Evolutionary conservation across 1,284 basidiomycete species (phyloP).

Genomic region (Ustilago sp.): DNA sequence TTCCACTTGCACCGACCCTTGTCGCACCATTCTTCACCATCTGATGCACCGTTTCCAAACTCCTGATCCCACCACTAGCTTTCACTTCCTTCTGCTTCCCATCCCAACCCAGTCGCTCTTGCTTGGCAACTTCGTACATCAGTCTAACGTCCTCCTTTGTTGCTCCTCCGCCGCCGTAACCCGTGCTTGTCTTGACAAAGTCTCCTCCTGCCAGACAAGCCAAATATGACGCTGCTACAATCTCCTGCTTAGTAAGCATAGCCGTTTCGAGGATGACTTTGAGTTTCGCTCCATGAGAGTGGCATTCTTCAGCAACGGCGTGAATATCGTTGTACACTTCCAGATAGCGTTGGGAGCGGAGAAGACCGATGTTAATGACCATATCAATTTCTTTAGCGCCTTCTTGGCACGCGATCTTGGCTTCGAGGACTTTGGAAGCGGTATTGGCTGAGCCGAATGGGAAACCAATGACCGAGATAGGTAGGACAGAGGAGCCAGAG

Average conservation of each 20-base stretch:
- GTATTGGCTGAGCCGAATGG: conserved; percentile 54
- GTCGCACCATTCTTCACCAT: conserved; percentile 61
- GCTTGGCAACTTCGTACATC: conserved; percentile 54
- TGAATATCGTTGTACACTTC: conserved; percentile 53
- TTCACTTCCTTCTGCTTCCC: conserved; percentile 50
- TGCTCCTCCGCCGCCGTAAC: conserved; percentile 61
- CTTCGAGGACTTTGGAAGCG: conserved; percentile 53
- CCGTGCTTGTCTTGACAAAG: conserved; percentile 66
- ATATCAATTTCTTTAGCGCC: conserved; percentile 65
- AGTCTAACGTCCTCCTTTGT: conserved; percentile 55
- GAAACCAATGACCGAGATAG: conserved; percentile 57
- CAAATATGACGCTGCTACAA: conserved; percentile 50
- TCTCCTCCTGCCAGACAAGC: conserved; percentile 58
- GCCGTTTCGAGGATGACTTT: conserved; percentile 65
- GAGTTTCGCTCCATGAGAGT: conserved; percentile 35
- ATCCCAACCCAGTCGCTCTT: conserved; percentile 28
- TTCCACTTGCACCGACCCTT: conserved; percentile 60
- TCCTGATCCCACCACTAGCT: conserved; percentile 59
- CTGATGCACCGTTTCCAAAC: conserved; percentile 35
- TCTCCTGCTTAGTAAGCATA: conserved; percentile 52
- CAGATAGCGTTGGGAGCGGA: conserved; percentile 39
- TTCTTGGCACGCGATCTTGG: conserved; percentile 34
- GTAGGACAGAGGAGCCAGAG: conserved; percentile 32
- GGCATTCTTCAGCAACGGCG: conserved; percentile 50
- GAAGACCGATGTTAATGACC: conserved; percentile 64